phyloP scores from a whole-genome alignment of 2,329 filamentous ascomycete genomes.

The Alternaria metachromatica region DNA sequence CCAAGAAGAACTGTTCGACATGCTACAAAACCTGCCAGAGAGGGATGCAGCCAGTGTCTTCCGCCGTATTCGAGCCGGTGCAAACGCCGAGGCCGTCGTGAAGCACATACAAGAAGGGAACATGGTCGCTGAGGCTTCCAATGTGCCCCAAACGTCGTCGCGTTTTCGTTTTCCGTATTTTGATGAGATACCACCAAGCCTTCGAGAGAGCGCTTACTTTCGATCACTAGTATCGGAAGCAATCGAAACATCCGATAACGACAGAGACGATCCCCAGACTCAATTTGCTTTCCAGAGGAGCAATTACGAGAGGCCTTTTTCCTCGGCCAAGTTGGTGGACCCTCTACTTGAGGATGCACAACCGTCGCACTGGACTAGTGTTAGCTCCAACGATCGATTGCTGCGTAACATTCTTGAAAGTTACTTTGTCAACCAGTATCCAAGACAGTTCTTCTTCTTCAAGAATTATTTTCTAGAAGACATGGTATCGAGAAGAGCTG shows the following conservation, averaged over 20 bases:
- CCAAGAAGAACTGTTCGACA: conserved; percentile 19
- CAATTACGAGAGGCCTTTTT: conserved; percentile 23
- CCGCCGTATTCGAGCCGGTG: conserved; percentile 19
- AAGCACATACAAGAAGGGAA: conserved; percentile 16
- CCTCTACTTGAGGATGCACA: conserved; percentile 17
- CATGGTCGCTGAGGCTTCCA: conserved; percentile 17
- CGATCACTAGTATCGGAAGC: conserved; percentile 15
- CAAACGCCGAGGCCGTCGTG: conserved; percentile 15
- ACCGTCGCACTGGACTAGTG: conserved; percentile 24
- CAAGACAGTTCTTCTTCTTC: conserved; percentile 16
- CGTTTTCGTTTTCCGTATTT: conserved; percentile 25
- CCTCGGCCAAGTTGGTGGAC: conserved; percentile 25
- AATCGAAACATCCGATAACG: no score
- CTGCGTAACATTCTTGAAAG: conserved; percentile 19
- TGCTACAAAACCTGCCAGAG: conserved; percentile 16
- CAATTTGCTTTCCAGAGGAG: no score
- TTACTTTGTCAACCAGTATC: conserved; percentile 22
- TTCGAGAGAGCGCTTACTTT: conserved; percentile 15
- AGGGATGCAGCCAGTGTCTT: conserved; percentile 19
- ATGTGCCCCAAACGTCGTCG: conserved; percentile 17
- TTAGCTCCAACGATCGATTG: conserved; percentile 22
- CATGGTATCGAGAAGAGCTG: conserved; percentile 11
- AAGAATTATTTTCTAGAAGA: conserved; percentile 30
- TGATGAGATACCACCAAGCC: conserved; percentile 7
- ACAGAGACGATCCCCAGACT: no score